Conservation (phyloP, 495 filamentous ascomycete species). For the Penicillium maclennaniae region DNA sequence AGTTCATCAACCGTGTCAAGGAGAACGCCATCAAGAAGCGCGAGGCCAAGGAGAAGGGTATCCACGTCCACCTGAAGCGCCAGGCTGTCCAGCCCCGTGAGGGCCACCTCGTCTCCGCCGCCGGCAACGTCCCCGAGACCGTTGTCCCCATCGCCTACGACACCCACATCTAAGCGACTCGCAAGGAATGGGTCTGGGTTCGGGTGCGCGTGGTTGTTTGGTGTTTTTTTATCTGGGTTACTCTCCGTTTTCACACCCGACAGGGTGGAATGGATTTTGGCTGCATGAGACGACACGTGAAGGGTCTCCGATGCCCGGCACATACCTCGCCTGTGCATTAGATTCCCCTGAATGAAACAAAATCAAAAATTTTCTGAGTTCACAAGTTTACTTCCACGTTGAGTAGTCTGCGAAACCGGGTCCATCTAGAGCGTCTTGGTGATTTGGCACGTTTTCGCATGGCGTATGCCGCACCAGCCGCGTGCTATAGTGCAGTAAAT, state of each 20-base stretch:
- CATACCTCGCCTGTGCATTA: constrained; percentile 48
- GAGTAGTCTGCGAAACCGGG: not conserved
- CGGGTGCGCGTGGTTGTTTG: constrained; percentile 42
- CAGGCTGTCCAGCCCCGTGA: constrained; percentile 77
- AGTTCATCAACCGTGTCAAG: constrained; percentile 95
- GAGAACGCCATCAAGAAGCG: constrained; percentile 86
- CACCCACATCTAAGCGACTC: constrained; percentile 83
- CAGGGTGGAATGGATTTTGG: constrained; percentile 32
- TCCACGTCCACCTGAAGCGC: constrained; percentile 85
- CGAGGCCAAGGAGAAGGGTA: constrained; percentile 85
- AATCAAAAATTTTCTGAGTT: constrained; percentile 43
- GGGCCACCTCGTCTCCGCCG: constrained; percentile 68
- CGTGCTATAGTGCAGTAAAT: not conserved
- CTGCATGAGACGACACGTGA: constrained; percentile 45
- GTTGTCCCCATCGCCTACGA: constrained; percentile 91
- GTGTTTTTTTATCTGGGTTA: constrained; percentile 43
- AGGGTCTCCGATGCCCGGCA: constrained; percentile 40
- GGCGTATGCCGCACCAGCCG: no score
- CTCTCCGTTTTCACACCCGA: constrained; percentile 26
- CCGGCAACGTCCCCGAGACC: constrained; percentile 82
- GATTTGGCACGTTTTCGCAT: no score
- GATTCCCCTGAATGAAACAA: constrained; percentile 52
- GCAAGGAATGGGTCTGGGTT: constrained; percentile 27
- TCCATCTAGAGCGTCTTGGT: not conserved
- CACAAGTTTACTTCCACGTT: constrained; percentile 4